Conservation (phyloP, 805 yeast genomes). For the Candida khao-thaluensis region DNA sequence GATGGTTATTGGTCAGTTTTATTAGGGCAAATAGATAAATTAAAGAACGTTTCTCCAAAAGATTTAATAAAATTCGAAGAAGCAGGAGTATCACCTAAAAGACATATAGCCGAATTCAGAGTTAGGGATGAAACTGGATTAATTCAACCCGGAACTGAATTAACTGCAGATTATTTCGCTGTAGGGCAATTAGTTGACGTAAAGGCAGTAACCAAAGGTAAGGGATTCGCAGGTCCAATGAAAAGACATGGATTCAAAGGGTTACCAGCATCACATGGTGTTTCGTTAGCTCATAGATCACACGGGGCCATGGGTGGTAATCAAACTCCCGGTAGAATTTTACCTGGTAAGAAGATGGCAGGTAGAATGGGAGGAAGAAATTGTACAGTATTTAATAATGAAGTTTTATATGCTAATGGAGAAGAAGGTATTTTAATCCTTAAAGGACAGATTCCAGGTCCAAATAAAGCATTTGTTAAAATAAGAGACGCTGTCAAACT, state of each 20-base stretch:
- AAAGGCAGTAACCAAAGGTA: slow-evolving; percentile 80
- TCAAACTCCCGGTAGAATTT: slow-evolving; percentile 92
- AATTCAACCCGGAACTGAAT: slow-evolving; percentile 71
- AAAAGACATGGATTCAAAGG: slow-evolving; percentile 90
- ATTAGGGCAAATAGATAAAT: slow-evolving; percentile 76
- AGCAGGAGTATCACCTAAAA: slow-evolving; percentile 84
- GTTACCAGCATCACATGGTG: slow-evolving; percentile 93
- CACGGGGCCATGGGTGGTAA: slow-evolving; percentile 98
- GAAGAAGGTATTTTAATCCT: slow-evolving; percentile 71
- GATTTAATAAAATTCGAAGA: slow-evolving; percentile 75
- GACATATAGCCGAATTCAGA: slow-evolving; percentile 71
- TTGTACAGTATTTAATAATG: slow-evolving; percentile 72
- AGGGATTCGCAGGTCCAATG: slow-evolving; percentile 98
- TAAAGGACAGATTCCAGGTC: slow-evolving; percentile 88
- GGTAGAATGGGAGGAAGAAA: slow-evolving; percentile 88
- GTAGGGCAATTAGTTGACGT: slow-evolving; percentile 84
- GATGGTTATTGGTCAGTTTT: slow-evolving; percentile 86
- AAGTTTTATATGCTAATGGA: slow-evolving; percentile 76
- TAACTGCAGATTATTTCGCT: slow-evolving; percentile 81
- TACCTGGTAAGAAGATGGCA: slow-evolving; percentile 98
- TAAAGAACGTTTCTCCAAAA: slow-evolving; percentile 53
- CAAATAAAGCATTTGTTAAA: slow-evolving; percentile 70
- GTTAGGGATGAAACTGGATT: slow-evolving; percentile 65
- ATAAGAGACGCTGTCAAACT: slow-evolving; percentile 75
- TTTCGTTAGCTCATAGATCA: slow-evolving; percentile 86